A percentile compares a stretch with the other conserved stretches of the same genome.
phyloP scores from a whole-genome alignment of 345 rosid species.

The Euphorbia lathyris region DNA sequence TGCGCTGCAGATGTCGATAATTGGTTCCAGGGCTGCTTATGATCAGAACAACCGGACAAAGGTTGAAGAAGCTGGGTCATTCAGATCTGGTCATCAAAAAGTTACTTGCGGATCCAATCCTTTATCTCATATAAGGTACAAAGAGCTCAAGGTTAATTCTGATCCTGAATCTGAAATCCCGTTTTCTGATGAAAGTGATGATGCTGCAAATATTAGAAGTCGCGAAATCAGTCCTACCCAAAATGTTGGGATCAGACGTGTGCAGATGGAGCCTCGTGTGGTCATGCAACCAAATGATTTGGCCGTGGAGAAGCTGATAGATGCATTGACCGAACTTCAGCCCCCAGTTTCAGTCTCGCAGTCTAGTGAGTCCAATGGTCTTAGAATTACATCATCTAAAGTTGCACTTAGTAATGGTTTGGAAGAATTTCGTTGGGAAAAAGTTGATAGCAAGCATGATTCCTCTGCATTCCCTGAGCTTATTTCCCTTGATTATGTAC shows the following conservation, averaged over 20 bases:
- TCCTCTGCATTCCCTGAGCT: conserved; percentile 31
- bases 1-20: conserved; percentile 28
- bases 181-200: conserved; percentile 30
- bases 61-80: conserved; percentile 19
- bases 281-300: conserved; percentile 33
- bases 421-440: conserved; percentile 44
- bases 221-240: conserved; percentile 21
- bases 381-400: conserved; percentile 12
- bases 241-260: conserved; percentile 26
- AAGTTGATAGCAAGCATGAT: conserved; percentile 20
- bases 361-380: conserved; percentile 19
- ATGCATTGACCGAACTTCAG: conserved; percentile 31
- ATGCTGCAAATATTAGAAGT: conserved; percentile 22
- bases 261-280: conserved; percentile 32
- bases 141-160: conserved; percentile 62
- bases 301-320: conserved; percentile 42
- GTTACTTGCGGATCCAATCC: conserved; percentile 27
- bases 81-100: conserved; percentile 27
- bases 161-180: conserved; percentile 55
- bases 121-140: conserved; percentile 61
- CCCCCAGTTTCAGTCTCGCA: conserved; percentile 23
- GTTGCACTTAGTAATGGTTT: conserved; percentile 23
- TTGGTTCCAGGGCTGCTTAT: conserved; percentile 24
- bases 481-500: conserved; percentile 37
- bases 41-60: conserved; percentile 20